Base-by-base conservation (phyloP, 805 yeast species). In the Sugiyamaella smithiae region DNA sequence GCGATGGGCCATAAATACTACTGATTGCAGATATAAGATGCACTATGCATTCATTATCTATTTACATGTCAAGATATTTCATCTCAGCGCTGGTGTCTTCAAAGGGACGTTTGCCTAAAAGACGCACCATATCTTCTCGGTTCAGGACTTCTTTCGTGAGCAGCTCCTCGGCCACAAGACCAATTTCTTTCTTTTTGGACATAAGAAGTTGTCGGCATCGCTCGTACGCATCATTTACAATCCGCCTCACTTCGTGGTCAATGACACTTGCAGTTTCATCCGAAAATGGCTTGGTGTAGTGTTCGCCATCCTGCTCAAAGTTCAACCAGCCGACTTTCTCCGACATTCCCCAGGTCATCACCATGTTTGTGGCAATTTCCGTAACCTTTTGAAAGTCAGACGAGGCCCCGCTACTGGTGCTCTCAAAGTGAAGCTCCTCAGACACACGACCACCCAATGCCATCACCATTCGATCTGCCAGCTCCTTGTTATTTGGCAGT, bases 361-460 rank as follows among this genome's bases (percentile, higher is more conserved):
- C 96, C 99, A 93, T 93, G 23, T 85, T 80, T 42, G 84, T 85
- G 1, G 98, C 98, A 79, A 93, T 88, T 50, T 81, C 81, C 0
- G 98, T 91, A 19, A 93, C 96, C 67, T 93, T 93, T 66, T 91
- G 88, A 74, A 93, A 90, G 67, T 93, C 99, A 63, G 93, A 97
- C 19, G 89, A 82, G 0, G 97, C 99, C 50, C 99, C 99, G 48
- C 95, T 82, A 5, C 98, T 90, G 7, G 93, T 95, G n/a, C 90
- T 81, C 16, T 80, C 76, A 63, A 93, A 93, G 65, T 91, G 89
- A 43, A 93, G 69, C 68, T 95, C 99, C 68, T 93, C 99, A 32
- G 95, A 82, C 16, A 93, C 97, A 59, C 99, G 79, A 16, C 99
- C 99, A 35, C 98, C 99, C 41, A 93, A 74, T 0, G 97, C 85